Base-by-base conservation (phyloP, 192 early-diverging fungal genomes). In the Backusella westeae region DNA sequence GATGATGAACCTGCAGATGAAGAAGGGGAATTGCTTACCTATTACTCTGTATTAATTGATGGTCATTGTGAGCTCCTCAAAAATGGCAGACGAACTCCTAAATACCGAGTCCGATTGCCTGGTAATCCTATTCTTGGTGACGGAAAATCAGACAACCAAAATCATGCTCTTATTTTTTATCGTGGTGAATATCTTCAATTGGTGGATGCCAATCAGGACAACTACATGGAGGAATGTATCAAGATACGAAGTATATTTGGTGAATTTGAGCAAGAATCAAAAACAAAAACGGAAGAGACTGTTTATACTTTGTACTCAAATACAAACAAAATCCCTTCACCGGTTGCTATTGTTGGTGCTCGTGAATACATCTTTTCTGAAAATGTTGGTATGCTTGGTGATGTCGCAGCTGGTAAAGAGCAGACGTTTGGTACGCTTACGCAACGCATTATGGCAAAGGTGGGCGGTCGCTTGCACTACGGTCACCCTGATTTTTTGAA, bases 401-500 rank as follows among this genome's bases (percentile, higher is more conserved):
- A 93, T 77, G 87, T 93, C 42, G 91, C 91, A 17, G 91, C 91
- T 41, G 91, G 91, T 42, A 93, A 93, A 81, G 91, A 93, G 69
- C 91, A 92, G 38, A 90, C 91, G 0, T 93, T 93, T 72, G 91
- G 91, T 67, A 93, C 91, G 39, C 77, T 93, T 12, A 89, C 90
- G 1, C 91, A 93, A 83, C 90, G 91, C 52, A 90, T 90, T 65
- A 91, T 91, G 89, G 90, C 91, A 3, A 90, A 90, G 78, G 82
- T 89, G 72, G 90, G 90, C 7, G 89, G 89, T 38, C 83, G 86
- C 41, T 82, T 93, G 70, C 92, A 93, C 74, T 93, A 93, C 67
- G 92, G 92, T 0, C 92, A 93, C 76, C 92, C 92, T 3, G 92
- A 93, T 77, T 93, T 92, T 74, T 83, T 92, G 73, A 93, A 93